These are phyloP conservation scores for Nakazawaea ernobii DNA, from an alignment of 805 yeast species.

Conservation along the genomic window DNA sequence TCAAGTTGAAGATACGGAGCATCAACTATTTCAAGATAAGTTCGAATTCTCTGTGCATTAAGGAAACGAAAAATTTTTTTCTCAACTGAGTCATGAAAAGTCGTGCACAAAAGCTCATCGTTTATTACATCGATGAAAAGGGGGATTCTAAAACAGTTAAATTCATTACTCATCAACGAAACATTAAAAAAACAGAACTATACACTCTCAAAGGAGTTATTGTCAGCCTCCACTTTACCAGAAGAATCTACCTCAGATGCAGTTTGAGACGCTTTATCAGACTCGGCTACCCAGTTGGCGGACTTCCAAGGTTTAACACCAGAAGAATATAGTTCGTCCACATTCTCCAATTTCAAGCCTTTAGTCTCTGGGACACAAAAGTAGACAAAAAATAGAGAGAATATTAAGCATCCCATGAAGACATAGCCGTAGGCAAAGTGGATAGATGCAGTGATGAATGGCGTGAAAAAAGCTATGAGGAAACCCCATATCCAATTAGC, in stretches of 20 bases:
- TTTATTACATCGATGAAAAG: not conserved
- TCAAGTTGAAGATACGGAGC: not conserved
- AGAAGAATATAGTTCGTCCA: conserved; percentile 42
- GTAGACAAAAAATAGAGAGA: conserved; percentile 47
- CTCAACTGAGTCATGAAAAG: not conserved
- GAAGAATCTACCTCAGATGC: not conserved
- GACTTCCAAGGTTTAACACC: conserved; percentile 12
- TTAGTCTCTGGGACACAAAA: conserved; percentile 51
- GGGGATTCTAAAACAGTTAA: no score
- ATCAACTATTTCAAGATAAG: not conserved
- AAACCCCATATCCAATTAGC: conserved; percentile 63
- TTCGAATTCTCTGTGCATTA: not conserved
- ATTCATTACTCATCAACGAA: no score
- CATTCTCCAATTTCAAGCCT: conserved; percentile 52
- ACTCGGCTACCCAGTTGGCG: conserved; percentile 3
- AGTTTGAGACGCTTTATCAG: not conserved
- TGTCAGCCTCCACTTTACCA: no score
- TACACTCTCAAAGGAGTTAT: no score
- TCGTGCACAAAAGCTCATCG: not conserved
- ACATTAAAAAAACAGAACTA: no score
- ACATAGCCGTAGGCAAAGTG: conserved; percentile 55
- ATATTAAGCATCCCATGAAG: conserved; percentile 49
- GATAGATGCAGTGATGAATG: conserved; percentile 47
- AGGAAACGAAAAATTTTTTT: not conserved
- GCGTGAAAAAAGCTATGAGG: conserved; percentile 52